These are phyloP conservation scores for Solanum corneliomulleri DNA, from an alignment of 257 asterid genomes.

Conservation along the genomic window DNA sequence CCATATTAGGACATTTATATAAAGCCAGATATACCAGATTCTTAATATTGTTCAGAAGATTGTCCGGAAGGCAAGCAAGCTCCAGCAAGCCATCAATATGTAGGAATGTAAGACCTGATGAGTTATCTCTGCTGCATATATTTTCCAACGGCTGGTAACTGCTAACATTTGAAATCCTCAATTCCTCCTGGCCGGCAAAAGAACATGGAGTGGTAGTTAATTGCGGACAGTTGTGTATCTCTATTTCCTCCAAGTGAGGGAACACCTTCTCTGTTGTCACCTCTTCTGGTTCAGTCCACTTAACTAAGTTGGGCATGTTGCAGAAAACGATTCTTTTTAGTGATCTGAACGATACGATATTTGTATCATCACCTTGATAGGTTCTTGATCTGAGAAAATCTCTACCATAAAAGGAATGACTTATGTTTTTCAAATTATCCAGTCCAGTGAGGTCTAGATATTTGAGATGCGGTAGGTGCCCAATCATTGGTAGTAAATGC, in stretches of 20 bases:
- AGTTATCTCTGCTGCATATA: not conserved
- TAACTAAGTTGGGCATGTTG: constrained; percentile 4
- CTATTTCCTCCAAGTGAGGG: constrained; percentile 10
- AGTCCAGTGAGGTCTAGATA: not conserved
- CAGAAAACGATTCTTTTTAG: not conserved
- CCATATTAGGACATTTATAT: not conserved
- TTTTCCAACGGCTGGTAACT: not conserved
- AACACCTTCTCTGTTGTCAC: not conserved
- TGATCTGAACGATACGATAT: constrained; percentile 1
- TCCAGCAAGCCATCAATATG: not conserved
- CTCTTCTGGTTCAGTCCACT: constrained; percentile 6
- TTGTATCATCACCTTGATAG: not conserved
- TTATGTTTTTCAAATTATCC: not conserved
- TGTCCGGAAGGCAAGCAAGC: not conserved
- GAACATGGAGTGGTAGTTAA: constrained; percentile 14
- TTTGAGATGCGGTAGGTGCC: too few species aligned
- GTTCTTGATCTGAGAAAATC: not conserved
- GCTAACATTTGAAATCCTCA: not conserved
- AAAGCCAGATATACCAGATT: not conserved
- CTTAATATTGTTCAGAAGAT: not conserved
- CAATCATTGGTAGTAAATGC: too few species aligned
- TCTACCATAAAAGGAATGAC: constrained; percentile 4
- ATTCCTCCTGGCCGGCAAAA: constrained; percentile 7
- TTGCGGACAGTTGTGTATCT: not conserved
- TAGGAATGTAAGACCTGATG: not conserved